phyloP scores from a whole-genome alignment of 2,329 filamentous ascomycete species.

The Dothistroma septosporum region DNA sequence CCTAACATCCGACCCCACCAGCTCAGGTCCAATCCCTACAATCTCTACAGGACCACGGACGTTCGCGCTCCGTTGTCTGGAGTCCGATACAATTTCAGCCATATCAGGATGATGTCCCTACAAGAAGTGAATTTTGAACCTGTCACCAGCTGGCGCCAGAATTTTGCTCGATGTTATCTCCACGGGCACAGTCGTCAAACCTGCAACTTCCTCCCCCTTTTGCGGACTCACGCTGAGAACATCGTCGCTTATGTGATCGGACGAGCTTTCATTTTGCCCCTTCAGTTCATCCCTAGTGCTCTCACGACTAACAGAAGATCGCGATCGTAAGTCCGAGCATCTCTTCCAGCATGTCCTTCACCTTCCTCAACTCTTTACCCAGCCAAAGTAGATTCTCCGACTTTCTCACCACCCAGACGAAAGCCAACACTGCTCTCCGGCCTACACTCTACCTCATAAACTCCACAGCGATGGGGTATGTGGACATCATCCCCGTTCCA shows the following conservation, averaged over 20 bases:
- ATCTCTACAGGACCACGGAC: conserved; percentile 24
- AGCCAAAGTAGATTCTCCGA: conserved; percentile 57
- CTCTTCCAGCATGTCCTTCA: conserved; percentile 41
- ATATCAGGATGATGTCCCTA: conserved; percentile 25
- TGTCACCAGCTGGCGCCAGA: conserved; percentile 13
- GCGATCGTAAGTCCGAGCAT: conserved; percentile 46
- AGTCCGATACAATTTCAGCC: conserved; percentile 24
- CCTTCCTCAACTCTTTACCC: conserved; percentile 50
- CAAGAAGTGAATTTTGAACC: conserved; percentile 25
- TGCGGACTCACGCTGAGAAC: background rate
- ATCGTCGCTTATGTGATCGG: background rate
- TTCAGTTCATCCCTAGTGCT: conserved; percentile 1
- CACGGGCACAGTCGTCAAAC: background rate
- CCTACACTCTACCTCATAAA: conserved; percentile 36
- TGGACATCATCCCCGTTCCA: conserved; percentile 57
- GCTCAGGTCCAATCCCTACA: conserved; percentile 29
- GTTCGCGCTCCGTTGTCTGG: conserved; percentile 21
- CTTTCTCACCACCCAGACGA: conserved; percentile 63
- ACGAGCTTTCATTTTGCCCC: background rate
- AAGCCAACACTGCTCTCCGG: conserved; percentile 43
- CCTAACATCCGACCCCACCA: conserved; percentile 28
- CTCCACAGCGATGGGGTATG: conserved; percentile 42
- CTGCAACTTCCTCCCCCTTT: background rate
- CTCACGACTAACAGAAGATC: conserved; percentile 59
- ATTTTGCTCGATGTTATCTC: conserved; percentile 14